A percentile compares a stretch with the other conserved stretches of the same genome.
phyloP scores from a whole-genome alignment of 164 flowering plant species.

The Protea cynaroides region DNA sequence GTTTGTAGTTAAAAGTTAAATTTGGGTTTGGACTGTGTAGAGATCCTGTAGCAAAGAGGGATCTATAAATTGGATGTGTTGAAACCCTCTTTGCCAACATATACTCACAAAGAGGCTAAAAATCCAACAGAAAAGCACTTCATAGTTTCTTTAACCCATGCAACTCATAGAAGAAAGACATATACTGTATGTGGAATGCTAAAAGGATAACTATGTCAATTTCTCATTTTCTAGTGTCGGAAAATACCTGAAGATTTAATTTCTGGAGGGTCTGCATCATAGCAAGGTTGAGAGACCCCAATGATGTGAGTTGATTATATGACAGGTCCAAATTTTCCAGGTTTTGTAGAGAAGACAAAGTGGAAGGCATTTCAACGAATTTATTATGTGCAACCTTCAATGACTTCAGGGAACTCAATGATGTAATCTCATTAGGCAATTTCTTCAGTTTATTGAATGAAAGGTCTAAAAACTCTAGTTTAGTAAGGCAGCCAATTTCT shows the following conservation, averaged over 20 bases:
- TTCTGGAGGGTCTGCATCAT: slow-evolving; percentile 61
- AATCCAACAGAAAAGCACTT: neutral
- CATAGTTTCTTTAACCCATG: no score
- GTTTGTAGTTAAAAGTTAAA: no score
- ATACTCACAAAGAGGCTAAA: neutral
- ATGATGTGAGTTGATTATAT: slow-evolving; percentile 72
- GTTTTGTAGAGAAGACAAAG: slow-evolving; percentile 46
- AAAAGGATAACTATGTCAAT: no score
- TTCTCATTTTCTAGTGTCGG: no score
- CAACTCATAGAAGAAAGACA: no score
- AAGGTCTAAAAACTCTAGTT: slow-evolving; percentile 76
- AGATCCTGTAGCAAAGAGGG: no score
- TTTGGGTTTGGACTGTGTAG: no score
- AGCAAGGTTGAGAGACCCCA: slow-evolving; percentile 54
- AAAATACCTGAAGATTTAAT: slow-evolving; percentile 77
- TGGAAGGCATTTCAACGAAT: slow-evolving; percentile 62
- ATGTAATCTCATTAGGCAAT: slow-evolving; percentile 68
- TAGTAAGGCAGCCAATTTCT: slow-evolving; percentile 70
- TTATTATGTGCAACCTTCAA: slow-evolving; percentile 80
- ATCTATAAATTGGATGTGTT: no score
- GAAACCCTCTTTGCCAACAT: no score
- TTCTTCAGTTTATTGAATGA: slow-evolving; percentile 85
- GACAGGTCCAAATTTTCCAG: slow-evolving; percentile 84
- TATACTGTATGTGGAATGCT: no score
- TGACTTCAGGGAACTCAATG: slow-evolving; percentile 51